Base-by-base conservation (phyloP, 352 stramenopile species). In the Albugo candida region DNA sequence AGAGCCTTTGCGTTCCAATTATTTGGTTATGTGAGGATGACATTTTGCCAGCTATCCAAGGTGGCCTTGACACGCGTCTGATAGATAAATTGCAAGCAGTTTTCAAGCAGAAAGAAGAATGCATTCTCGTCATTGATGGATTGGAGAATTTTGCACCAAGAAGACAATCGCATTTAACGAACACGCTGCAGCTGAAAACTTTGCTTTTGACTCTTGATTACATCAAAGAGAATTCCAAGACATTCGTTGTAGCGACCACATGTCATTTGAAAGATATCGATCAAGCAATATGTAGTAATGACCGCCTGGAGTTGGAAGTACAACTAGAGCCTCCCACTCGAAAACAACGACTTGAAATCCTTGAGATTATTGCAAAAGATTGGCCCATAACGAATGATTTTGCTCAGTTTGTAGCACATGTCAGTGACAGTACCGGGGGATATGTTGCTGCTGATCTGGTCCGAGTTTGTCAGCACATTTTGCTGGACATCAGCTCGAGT, bases 271-370 rank as follows among this genome's bases (percentile, higher is more conserved):
- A 92, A 21, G 66, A 81, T 41, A 55, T 97, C 14, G 93, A 99
- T 56, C 58, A 78, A 5, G 85, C 93, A 1, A 68, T 99, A 4
- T 67, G 93, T 16, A 88, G 93, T n/a, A 96, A 96, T 47, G 93
- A 93, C 2, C 77, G 95, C 45, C 92, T 99, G 52, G 95, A 98
- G 59, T 61, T 87, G n/a, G 69, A 97, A 57, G 66, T 99, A 5
- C 74, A 78, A 41, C 95, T 99, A 49, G 81, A 92, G 39, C 89
- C 96, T 36, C 95, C 95, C 8, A 81, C 94, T 21, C 81, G 95
- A 56, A 52, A 66, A 5, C 83, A 94, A 19, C 75, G 95, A 10
- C 56, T 87, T 8, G 83, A 96, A 49, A 95, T 98, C 49, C 62
- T 98, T 21, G 51, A 76, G 31, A 83, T 92, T 34, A 78, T 97